Evolutionary conservation across 768 basidiomycete genomes (phyloP).

Genomic region (Boletus sp.): DNA sequence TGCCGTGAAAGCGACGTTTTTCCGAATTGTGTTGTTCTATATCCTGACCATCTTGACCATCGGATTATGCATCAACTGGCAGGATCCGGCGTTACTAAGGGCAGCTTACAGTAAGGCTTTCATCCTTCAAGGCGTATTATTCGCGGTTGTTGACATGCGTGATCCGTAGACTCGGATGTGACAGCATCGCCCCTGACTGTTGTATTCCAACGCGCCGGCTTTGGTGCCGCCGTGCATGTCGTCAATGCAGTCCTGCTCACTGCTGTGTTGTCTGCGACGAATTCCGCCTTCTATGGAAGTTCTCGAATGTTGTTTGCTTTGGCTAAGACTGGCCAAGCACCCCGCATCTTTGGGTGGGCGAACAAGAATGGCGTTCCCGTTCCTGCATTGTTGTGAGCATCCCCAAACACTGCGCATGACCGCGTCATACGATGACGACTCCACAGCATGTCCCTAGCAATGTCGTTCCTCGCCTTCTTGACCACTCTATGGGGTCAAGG

Average conservation of each 20-base stretch:
- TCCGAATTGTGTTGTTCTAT: slow-evolving; percentile 64
- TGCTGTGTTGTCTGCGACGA: slow-evolving; percentile 60
- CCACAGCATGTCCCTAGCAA: slow-evolving; percentile 44
- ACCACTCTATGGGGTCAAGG: slow-evolving; percentile 59
- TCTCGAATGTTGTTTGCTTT: slow-evolving; percentile 59
- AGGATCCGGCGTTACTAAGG: slow-evolving; percentile 49
- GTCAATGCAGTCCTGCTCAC: slow-evolving; percentile 68
- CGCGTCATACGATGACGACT: neutral
- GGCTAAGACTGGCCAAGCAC: slow-evolving; percentile 64
- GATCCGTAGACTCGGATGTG: slow-evolving; percentile 42
- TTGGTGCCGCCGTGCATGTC: slow-evolving; percentile 58
- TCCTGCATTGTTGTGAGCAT: slow-evolving; percentile 47
- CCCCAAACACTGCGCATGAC: slow-evolving; percentile 9
- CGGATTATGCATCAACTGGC: slow-evolving; percentile 60
- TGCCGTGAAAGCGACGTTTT: slow-evolving; percentile 66
- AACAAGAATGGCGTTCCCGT: slow-evolving; percentile 63
- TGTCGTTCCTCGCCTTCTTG: slow-evolving; percentile 50
- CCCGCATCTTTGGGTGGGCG: slow-evolving; percentile 59
- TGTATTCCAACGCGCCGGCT: slow-evolving; percentile 58
- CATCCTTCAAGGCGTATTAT: neutral
- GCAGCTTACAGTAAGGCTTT: slow-evolving; percentile 39
- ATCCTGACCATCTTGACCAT: slow-evolving; percentile 62
- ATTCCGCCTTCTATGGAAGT: slow-evolving; percentile 64
- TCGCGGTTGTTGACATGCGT: neutral
- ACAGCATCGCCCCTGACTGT: slow-evolving; percentile 62